Evolutionary conservation across 2,329 filamentous ascomycete species (phyloP).

Genomic region (Ophiocordyceps camponoti-saundersi): DNA sequence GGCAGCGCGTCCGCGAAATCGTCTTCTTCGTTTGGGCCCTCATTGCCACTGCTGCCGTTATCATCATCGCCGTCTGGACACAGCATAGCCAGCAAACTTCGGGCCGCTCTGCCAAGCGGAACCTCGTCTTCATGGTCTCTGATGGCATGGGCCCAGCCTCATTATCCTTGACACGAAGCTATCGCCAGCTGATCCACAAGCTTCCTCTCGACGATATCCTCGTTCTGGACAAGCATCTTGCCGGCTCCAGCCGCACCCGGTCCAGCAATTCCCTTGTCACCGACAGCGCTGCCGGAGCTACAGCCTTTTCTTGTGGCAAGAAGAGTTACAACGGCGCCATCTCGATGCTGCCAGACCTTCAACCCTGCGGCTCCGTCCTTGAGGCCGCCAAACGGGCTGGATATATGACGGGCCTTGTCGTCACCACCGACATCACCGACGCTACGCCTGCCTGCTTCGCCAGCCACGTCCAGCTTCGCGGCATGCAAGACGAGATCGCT

Average conservation of each 20-base stretch:
- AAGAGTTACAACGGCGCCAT: conserved; percentile 99
- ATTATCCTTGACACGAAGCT: conserved; percentile 71
- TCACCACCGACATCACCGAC: conserved; percentile 89
- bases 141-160: conserved; percentile 97
- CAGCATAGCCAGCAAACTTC: conserved; percentile 48
- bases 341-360: conserved; percentile 67
- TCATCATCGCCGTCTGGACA: conserved; percentile 62
- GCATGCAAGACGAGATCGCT: conserved; percentile 80
- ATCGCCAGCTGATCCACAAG: conserved; percentile 58
- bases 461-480: conserved; percentile 63
- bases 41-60: conserved; percentile 59
- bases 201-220: conserved; percentile 63
- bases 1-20: conserved; percentile 45
- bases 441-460: conserved; percentile 94
- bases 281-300: conserved; percentile 92
- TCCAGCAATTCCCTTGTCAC: conserved; percentile 77
- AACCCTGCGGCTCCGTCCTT: conserved; percentile 78
- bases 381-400: conserved; percentile 87
- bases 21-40: conserved; percentile 71
- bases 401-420: conserved; percentile 84
- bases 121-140: conserved; percentile 97
- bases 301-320: conserved; percentile 77
- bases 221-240: conserved; percentile 71
- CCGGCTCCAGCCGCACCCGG: conserved; percentile 76
- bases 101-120: conserved; percentile 51